Evolutionary conservation across 2,329 filamentous ascomycete species (phyloP), one percentile per base, ranked within the genome.

Genomic region (Colletotrichum coccodes): DNA sequence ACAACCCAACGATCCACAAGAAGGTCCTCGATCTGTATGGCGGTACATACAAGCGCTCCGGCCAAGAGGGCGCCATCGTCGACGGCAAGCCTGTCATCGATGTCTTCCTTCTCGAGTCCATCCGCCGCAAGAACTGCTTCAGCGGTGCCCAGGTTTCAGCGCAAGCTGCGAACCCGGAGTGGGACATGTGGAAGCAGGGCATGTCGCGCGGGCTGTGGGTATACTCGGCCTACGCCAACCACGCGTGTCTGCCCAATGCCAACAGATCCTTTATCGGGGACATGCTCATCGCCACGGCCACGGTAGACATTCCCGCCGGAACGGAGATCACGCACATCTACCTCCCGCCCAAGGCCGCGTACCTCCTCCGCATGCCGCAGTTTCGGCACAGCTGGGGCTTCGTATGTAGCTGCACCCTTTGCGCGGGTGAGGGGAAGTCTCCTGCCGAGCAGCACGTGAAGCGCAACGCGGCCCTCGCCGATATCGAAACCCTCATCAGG

Each of bases 81-180:
- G 79, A 80, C 53, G 80, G 78, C 21, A 73, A 73, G 14, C 76
- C 76, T 1, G 74, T 82, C 6, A 71, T 82, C 6, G 81, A 83
- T 63, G 75, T 79, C 1, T 83, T 81, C 65, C 71, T 81, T 6
- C 74, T 80, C 61, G 81, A 83, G 72, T 76, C 76, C 7, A 79
- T 83, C 58, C 79, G 80, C n/a, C 75, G 77, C 52, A 81, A 79
- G 71, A 82, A 82, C 62, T 82, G 80, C 72, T 80, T 80, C 75
- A 78, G 75, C 62, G 72, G 74, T 23, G 78, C 78, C 2, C 72
- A 75, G n/a, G 74, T 78, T 3, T 79, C 77, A 6, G 53, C 75
- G 6, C 73, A 75, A 14, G 75, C 77, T 54, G 79, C 77, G 2
- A 71, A 71, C 32, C 71, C 76, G 6, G 68, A 38, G 1, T 73